Evolutionary conservation across 768 basidiomycete genomes (phyloP).

Genomic region (Mycena polygramma): DNA sequence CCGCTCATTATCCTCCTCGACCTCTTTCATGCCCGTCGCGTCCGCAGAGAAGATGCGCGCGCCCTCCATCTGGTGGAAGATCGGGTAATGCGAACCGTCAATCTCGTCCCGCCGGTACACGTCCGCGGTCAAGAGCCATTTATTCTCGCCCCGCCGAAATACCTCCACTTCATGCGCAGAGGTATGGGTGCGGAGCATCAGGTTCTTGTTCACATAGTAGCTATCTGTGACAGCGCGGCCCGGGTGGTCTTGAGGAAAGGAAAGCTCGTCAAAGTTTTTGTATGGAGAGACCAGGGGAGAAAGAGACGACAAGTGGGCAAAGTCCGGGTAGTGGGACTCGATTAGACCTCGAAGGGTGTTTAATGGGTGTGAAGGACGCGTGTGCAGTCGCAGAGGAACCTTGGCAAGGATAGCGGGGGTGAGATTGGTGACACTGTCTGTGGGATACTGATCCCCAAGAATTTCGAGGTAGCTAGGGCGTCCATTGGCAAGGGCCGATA

Average conservation of each 20-base stretch:
- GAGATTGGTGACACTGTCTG: conserved; percentile 88
- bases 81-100: conserved; percentile 95
- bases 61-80: conserved; percentile 99
- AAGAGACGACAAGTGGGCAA: conserved; percentile 78
- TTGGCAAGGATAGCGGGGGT: conserved; percentile 89
- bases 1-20: conserved; percentile 78
- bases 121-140: conserved; percentile 95
- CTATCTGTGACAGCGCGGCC: conserved; percentile 92
- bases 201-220: conserved; percentile 92
- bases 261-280: conserved; percentile 97
- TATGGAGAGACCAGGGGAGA: conserved; percentile 91
- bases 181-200: conserved; percentile 97
- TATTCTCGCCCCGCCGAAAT: conserved; percentile 79
- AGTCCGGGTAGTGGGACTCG: conserved; percentile 86
- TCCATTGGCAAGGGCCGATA: conserved; percentile 24
- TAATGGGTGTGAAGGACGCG: conserved; percentile 84
- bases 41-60: conserved; percentile 83
- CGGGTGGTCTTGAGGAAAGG: conserved; percentile 94
- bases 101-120: conserved; percentile 99
- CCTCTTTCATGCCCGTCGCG: conserved; percentile 66
- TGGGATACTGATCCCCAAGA: conserved; percentile 75
- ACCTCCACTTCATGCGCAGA: conserved; percentile 98
- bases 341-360: conserved; percentile 87
- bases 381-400: conserved; percentile 81
- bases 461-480: conserved; percentile 58